Conservation (phyloP, 805 yeast genomes). For the Candida pseudofarinosa region DNA sequence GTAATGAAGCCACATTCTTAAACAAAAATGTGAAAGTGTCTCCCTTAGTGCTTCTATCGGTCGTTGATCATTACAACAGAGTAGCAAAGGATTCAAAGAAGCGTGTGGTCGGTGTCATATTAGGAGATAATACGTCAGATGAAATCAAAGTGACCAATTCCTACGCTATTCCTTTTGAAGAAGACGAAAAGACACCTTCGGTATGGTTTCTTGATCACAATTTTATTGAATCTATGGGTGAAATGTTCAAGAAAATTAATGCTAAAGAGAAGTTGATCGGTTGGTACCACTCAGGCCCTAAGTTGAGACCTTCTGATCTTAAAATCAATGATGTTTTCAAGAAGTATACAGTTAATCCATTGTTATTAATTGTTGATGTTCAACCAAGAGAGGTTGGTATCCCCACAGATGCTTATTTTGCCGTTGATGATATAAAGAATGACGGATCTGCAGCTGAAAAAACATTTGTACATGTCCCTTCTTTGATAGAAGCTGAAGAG, state of each 20-base stretch:
- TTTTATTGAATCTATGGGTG: conserved; percentile 92
- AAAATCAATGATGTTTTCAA: conserved; percentile 87
- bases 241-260: conserved; percentile 95
- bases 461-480: conserved; percentile 91
- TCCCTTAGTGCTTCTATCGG: conserved; percentile 89
- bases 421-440: conserved; percentile 92
- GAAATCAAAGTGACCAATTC: conserved; percentile 79
- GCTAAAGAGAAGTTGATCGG: conserved; percentile 96
- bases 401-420: conserved; percentile 93
- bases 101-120: conserved; percentile 89
- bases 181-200: conserved; percentile 83
- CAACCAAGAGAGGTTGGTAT: conserved; percentile 81
- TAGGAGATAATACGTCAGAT: conserved; percentile 68
- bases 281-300: conserved; percentile 99
- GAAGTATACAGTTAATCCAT: conserved; percentile 74
- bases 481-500: conserved; percentile 93
- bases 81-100: conserved; percentile 66
- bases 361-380: conserved; percentile 87
- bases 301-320: conserved; percentile 79
- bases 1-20: conserved; percentile 37
- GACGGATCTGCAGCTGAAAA: conserved; percentile 92
- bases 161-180: conserved; percentile 97
- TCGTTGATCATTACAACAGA: conserved; percentile 92
- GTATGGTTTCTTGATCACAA: conserved; percentile 98
- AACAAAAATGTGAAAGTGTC: conserved; percentile 79